Base-by-base conservation (phyloP, 164 flowering plant species). In the Cinnamomum chago region DNA sequence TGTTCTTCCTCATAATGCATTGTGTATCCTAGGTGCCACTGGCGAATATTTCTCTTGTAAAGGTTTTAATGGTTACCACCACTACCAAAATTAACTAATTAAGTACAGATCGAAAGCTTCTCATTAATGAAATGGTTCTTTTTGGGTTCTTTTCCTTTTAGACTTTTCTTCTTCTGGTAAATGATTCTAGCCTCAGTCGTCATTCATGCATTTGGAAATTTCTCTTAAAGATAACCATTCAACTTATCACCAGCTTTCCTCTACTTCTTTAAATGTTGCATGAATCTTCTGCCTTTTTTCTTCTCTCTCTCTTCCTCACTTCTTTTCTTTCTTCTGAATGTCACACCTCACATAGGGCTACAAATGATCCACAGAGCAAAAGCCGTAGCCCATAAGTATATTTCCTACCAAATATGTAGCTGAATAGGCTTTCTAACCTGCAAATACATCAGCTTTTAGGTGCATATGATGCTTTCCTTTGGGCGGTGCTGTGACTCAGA, bases 401-500 rank as follows among this genome's bases (percentile, higher is more conserved):
- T 55, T 20, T 55, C 60, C 20, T 55, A 2, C 60, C 60, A 17
- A 15, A 55, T 55, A 14, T 55, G 77, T 75, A 75, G 81, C 75
- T 76, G 80, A 33, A 66, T 66, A 75, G 85, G 72, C 82, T 83
- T 83, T 81, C 70, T 71, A 60, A 76, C 80, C 83, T 70, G 81
- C 73, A 75, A 79, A 75, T 74, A 68, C 77, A 79, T 73, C 84
- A 82, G 85, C 85, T 83, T 87, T 83, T 76, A 72, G 81, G 76
- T 81, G 82, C 85, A 80, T 82, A 74, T 81, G 85, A 82, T 84
- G 81, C 80, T 80, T 82, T 73, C 78, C 82, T 82, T 86, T 81
- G 83, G 47, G 80, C 82, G 73, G 84, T 83, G 85, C 47, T 40
- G 87, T 40, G 47, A 40, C 11, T 40, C 47, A 77, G 77, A 73